Conservation (phyloP, 2,329 filamentous ascomycete species). For the Neoascochyta sp. region DNA sequence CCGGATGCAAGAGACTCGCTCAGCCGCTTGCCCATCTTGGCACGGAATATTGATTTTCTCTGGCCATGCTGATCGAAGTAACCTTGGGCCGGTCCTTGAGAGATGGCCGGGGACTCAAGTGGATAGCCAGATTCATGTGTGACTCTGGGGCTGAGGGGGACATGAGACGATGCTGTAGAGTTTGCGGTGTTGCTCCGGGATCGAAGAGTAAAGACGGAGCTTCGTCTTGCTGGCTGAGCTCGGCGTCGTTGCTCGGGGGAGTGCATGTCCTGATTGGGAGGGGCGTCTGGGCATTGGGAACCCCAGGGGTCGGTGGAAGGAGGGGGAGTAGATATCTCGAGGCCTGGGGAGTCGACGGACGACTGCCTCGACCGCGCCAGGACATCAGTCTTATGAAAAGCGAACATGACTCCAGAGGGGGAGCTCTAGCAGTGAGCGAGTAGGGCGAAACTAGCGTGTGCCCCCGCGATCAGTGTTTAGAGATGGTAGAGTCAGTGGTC, state of each 20-base stretch:
- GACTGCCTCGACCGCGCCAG: constrained; percentile 31
- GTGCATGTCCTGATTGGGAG: constrained; percentile 24
- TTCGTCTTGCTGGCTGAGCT: constrained; percentile 23
- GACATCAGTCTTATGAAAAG: constrained; percentile 35
- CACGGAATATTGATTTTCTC: constrained; percentile 33
- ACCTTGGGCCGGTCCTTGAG: too few relatives aligned
- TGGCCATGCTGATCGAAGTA: constrained; percentile 19
- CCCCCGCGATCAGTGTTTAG: too few relatives aligned
- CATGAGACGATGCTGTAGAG: constrained; percentile 31
- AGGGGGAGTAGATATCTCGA: constrained; percentile 16
- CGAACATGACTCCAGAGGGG: constrained; percentile 38
- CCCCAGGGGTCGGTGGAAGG: constrained; percentile 23
- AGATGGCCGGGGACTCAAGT: too few relatives aligned
- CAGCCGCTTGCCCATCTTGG: constrained; percentile 33
- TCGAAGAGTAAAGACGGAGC: constrained; percentile 37
- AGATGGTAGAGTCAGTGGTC: too few relatives aligned
- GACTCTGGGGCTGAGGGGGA: too few relatives aligned
- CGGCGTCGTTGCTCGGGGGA: constrained; percentile 30
- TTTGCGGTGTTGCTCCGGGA: constrained; percentile 38
- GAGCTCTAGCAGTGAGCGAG: too few relatives aligned
- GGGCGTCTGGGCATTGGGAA: constrained; percentile 23
- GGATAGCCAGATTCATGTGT: too few relatives aligned
- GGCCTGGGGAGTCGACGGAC: constrained; percentile 30
- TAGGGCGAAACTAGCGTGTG: too few relatives aligned
- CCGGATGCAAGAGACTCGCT: constrained; percentile 31